Evolutionary conservation across 768 basidiomycete genomes (phyloP).

Genomic region (Pisolithus albus): DNA sequence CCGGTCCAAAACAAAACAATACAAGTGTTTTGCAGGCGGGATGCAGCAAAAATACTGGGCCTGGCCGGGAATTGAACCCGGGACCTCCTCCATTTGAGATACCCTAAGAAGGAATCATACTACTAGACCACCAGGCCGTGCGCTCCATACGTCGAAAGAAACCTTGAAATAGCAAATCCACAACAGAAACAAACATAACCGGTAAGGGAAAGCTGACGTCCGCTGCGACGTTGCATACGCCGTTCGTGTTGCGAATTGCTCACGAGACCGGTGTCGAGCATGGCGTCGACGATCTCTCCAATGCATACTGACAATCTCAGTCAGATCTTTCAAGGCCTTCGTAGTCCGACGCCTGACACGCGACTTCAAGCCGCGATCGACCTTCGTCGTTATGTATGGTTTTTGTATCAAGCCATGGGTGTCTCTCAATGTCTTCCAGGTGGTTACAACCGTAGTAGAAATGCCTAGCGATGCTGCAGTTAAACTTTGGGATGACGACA

Average conservation of each 20-base stretch:
- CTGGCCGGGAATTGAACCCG: constrained; percentile 85
- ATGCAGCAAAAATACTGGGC: constrained; percentile 31
- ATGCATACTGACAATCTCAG: constrained; percentile 56
- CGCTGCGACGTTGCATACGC: neutral
- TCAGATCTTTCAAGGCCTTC: constrained; percentile 61
- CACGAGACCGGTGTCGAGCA: constrained; percentile 27
- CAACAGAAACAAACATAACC: constrained; percentile 25
- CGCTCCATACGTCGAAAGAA: neutral
- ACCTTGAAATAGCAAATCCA: neutral
- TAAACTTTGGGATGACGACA: constrained; percentile 81
- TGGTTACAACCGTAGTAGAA: constrained; percentile 65
- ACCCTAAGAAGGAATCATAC: constrained; percentile 62
- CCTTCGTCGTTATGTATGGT: constrained; percentile 65
- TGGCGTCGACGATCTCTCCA: constrained; percentile 56
- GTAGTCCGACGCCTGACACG: constrained; percentile 55
- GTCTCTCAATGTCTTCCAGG: constrained; percentile 36
- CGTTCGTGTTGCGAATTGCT: constrained; percentile 1
- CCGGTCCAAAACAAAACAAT: too few relatives aligned
- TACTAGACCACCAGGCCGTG: constrained; percentile 55
- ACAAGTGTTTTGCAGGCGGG: neutral
- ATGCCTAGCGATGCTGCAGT: constrained; percentile 76
- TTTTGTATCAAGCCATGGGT: constrained; percentile 2
- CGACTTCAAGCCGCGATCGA: constrained; percentile 66
- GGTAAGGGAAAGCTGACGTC: constrained; percentile 4
- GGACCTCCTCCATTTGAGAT: constrained; percentile 58